Evolutionary conservation across 1,139 yeast genomes (phyloP).

Genomic region (Nakaseomyces sp.): DNA sequence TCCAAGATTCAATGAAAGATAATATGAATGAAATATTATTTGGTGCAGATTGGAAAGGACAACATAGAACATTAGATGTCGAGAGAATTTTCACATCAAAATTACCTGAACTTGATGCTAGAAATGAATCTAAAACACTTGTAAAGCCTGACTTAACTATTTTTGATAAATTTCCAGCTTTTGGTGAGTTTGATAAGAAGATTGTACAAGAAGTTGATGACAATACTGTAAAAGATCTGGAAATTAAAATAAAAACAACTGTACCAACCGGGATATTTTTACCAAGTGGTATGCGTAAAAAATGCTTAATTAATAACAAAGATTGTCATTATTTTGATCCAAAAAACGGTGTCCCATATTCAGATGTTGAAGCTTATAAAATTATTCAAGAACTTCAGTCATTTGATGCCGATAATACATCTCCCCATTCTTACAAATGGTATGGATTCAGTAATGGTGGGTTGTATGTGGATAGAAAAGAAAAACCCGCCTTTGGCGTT

Average conservation of each 20-base stretch:
- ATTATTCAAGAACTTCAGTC: slow-evolving; percentile 59
- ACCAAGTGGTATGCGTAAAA: slow-evolving; percentile 56
- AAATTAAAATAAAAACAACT: slow-evolving; percentile 47
- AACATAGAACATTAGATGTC: slow-evolving; percentile 32
- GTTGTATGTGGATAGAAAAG: slow-evolving; percentile 47
- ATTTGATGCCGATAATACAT: slow-evolving; percentile 34
- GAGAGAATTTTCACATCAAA: slow-evolving; percentile 17
- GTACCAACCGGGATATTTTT: slow-evolving; percentile 69
- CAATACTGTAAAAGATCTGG: slow-evolving; percentile 39
- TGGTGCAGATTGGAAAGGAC: slow-evolving; percentile 46
- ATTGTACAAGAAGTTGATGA: slow-evolving; percentile 35
- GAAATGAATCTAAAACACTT: neutral
- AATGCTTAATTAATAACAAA: slow-evolving; percentile 70
- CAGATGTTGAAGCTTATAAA: slow-evolving; percentile 70
- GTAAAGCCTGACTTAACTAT: slow-evolving; percentile 29
- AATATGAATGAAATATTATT: slow-evolving; percentile 35
- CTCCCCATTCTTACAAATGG: slow-evolving; percentile 39
- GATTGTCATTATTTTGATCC: slow-evolving; percentile 86
- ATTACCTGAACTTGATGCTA: neutral
- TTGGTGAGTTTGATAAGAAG: slow-evolving; percentile 52
- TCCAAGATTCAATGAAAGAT: slow-evolving; percentile 24
- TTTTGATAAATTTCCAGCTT: slow-evolving; percentile 49
- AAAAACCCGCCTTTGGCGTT: slow-evolving; percentile 72
- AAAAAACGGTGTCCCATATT: slow-evolving; percentile 73
- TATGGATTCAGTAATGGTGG: slow-evolving; percentile 58